These are phyloP conservation scores for Talaromyces sp. DNA, from an alignment of 2,329 filamentous ascomycete genomes.

Conservation along the genomic window DNA sequence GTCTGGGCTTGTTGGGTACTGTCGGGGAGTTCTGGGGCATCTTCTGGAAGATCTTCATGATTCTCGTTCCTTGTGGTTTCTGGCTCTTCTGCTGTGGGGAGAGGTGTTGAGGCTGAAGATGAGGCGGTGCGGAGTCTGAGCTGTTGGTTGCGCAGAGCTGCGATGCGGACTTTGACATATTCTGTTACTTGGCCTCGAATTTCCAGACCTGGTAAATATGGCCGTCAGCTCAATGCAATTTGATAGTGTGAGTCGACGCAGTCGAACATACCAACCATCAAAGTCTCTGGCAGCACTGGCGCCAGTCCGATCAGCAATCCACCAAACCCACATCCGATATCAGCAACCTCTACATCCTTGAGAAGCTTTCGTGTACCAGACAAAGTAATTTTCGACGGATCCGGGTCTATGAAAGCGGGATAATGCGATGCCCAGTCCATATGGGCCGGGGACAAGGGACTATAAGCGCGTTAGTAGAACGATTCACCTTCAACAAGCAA, in stretches of 20 bases:
- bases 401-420: constrained; percentile 62
- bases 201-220: constrained; percentile 67
- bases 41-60: constrained; percentile 15
- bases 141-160: constrained; percentile 63
- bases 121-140: constrained; percentile 31
- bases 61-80: background rate
- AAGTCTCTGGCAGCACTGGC: constrained; percentile 72
- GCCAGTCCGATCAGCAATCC: constrained; percentile 83
- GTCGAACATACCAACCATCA: constrained; percentile 69
- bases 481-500: background rate
- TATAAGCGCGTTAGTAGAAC: constrained; percentile 37
- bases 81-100: background rate
- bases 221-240: background rate
- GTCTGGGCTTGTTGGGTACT: constrained; percentile 15
- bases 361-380: constrained; percentile 45
- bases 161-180: constrained; percentile 84
- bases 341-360: constrained; percentile 82
- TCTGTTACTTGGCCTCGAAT: constrained; percentile 87
- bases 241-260: background rate
- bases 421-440: constrained; percentile 93
- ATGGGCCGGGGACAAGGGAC: constrained; percentile 70
- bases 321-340: constrained; percentile 96
- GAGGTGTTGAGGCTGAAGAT: constrained; percentile 14
- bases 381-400: constrained; percentile 32
- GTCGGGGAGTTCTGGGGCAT: constrained; percentile 17